These are phyloP conservation scores for Nitzschia palea DNA, from an alignment of 108 stramenopile genomes.

Conservation along the genomic window DNA sequence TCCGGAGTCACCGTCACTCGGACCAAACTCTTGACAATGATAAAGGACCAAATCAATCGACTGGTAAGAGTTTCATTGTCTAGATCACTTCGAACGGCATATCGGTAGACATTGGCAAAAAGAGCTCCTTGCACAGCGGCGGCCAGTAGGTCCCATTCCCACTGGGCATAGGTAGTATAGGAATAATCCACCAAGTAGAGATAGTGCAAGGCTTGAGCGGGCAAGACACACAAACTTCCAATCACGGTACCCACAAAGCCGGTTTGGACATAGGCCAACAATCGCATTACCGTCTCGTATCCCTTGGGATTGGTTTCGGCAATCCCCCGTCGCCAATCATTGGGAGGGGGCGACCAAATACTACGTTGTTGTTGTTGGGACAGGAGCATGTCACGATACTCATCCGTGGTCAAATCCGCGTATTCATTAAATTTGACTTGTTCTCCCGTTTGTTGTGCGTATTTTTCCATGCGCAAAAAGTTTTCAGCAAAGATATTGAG, in stretches of 20 bases:
- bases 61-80: not conserved
- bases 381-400: constrained; percentile 10
- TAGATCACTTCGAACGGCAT: not conserved
- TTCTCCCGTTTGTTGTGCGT: constrained; percentile 17
- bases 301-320: not conserved
- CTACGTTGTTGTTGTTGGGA: not conserved
- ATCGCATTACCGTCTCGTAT: not conserved
- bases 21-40: not conserved
- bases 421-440: constrained; percentile 12
- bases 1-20: not conserved
- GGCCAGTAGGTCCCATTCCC: constrained; percentile 1
- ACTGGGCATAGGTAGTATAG: constrained; percentile 2
- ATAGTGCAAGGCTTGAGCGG: not conserved
- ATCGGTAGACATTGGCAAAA: not conserved
- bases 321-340: not conserved
- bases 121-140: not conserved
- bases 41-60: not conserved
- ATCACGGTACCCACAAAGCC: not conserved
- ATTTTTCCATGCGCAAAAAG: constrained; percentile 11
- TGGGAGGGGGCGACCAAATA: not conserved
- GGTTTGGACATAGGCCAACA: not conserved
- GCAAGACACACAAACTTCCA: constrained; percentile 1
- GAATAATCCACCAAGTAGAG: not conserved
- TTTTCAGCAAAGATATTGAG: constrained; percentile 21
- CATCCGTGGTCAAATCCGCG: constrained; percentile 24